phyloP scores from a whole-genome alignment of 164 flowering plant genomes.

The Protea cynaroides region DNA sequence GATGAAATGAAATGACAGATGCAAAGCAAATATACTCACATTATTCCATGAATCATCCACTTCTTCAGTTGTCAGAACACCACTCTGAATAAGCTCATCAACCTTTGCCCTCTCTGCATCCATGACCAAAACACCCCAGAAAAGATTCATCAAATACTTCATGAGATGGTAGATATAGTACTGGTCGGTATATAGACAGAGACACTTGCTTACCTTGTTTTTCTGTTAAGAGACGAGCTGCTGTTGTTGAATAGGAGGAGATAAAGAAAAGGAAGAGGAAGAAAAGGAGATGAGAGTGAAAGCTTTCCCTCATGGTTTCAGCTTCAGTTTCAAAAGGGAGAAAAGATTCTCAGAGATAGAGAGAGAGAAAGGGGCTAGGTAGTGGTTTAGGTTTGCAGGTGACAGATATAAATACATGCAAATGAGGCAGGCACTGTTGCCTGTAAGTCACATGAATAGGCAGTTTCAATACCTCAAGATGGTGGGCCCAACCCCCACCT shows the following conservation, averaged over 20 bases:
- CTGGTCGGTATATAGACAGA: background rate
- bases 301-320: slow-evolving; percentile 27
- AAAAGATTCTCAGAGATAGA: background rate
- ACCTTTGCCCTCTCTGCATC: slow-evolving; percentile 13
- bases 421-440: background rate
- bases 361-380: background rate
- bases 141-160: background rate
- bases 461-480: slow-evolving; percentile 4
- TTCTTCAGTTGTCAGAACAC: slow-evolving; percentile 1
- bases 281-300: slow-evolving; percentile 10
- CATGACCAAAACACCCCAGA: slow-evolving; percentile 14
- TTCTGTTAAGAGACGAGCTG: slow-evolving; percentile 12
- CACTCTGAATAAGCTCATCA: slow-evolving; percentile 9
- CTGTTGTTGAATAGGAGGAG: slow-evolving; percentile 8
- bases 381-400: background rate
- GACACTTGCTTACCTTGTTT: slow-evolving; percentile 18
- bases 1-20: background rate
- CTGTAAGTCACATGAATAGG: slow-evolving; percentile 14
- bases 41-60: slow-evolving; percentile 17
- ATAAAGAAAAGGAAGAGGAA: slow-evolving; percentile 20
- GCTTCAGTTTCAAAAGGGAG: slow-evolving; percentile 3
- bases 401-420: slow-evolving; percentile 13
- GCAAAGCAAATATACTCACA: slow-evolving; percentile 11
- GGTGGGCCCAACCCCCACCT: slow-evolving; percentile 17
- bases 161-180: background rate